Evolutionary conservation across 352 stramenopile species (phyloP).

Genomic region (Globisporangium takayamanum): DNA sequence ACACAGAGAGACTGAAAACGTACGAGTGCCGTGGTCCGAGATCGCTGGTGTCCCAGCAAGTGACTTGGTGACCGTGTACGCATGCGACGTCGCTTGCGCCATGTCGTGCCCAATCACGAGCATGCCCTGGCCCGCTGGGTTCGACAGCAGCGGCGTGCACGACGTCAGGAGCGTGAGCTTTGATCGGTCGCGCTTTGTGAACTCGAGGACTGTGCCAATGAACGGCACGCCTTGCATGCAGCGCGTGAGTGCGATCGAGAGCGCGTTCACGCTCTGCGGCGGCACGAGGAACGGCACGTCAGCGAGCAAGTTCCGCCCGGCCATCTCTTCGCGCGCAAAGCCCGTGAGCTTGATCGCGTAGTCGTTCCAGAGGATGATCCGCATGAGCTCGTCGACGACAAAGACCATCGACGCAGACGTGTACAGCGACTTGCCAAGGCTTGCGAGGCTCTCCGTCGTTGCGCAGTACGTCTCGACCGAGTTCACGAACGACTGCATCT

Average conservation of each 20-base stretch:
- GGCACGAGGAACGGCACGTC: slow-evolving; percentile 70
- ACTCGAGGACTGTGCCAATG: slow-evolving; percentile 47
- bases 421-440: slow-evolving; percentile 80
- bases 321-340: slow-evolving; percentile 80
- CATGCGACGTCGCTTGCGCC: slow-evolving; percentile 33
- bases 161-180: slow-evolving; percentile 63
- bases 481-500: slow-evolving; percentile 70
- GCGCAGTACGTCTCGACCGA: slow-evolving; percentile 71
- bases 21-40: slow-evolving; percentile 41
- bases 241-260: slow-evolving; percentile 53
- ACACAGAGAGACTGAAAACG: slow-evolving; percentile 10
- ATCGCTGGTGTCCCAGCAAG: slow-evolving; percentile 51
- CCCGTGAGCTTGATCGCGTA: slow-evolving; percentile 61
- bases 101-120: slow-evolving; percentile 76
- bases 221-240: slow-evolving; percentile 52
- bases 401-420: slow-evolving; percentile 70
- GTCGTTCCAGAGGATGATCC: slow-evolving; percentile 85
- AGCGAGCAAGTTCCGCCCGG: slow-evolving; percentile 58
- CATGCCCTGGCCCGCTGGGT: slow-evolving; percentile 72
- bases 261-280: slow-evolving; percentile 34
- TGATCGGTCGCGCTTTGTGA: slow-evolving; percentile 45
- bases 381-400: slow-evolving; percentile 79
- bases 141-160: slow-evolving; percentile 68
- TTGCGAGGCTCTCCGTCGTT: slow-evolving; percentile 69
- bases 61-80: slow-evolving; percentile 34